Conservation (phyloP, 2,329 filamentous ascomycete genomes). For the Aureobasidium namibiae region DNA sequence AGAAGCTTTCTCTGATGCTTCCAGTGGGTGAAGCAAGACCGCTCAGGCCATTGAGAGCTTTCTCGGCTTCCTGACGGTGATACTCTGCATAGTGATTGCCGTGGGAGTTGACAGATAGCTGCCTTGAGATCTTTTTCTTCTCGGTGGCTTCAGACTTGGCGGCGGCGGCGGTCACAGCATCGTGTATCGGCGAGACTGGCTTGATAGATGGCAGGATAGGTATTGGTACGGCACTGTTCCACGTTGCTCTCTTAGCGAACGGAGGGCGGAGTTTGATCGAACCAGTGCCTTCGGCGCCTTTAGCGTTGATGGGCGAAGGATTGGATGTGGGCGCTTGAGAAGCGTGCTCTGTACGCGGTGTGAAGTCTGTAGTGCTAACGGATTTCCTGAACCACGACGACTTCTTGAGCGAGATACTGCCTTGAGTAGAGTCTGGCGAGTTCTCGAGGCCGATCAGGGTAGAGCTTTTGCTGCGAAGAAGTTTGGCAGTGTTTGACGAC, state of each 20-base stretch:
- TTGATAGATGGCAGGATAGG: conserved; percentile 90
- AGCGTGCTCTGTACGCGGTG: conserved; percentile 51
- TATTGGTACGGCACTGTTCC: conserved; percentile 91
- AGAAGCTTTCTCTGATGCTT: conserved; percentile 90
- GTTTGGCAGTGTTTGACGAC: conserved; percentile 75
- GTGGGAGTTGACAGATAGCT: conserved; percentile 84
- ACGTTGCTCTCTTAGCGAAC: conserved; percentile 78
- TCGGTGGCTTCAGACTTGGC: conserved; percentile 56
- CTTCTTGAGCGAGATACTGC: conserved; percentile 62
- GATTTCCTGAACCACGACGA: conserved; percentile 94
- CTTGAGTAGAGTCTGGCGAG: conserved; percentile 46
- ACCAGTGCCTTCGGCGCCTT: conserved; percentile 35
- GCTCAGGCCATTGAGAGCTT: conserved; percentile 74
- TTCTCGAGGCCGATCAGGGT: conserved; percentile 67
- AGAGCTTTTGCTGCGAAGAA: conserved; percentile 84
- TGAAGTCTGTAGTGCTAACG: conserved; percentile 71
- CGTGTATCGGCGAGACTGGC: conserved; percentile 92
- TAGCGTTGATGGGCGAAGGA: conserved; percentile 36
- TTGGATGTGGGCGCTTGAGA: conserved; percentile 27
- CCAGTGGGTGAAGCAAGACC: conserved; percentile 68
- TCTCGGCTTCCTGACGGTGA: conserved; percentile 84
- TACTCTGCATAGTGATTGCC: conserved; percentile 77
- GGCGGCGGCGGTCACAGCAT: conserved; percentile 65
- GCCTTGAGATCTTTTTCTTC: conserved; percentile 83
- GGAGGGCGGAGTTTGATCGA: conserved; percentile 47